These are phyloP conservation scores for Chlamydomonas sp. DNA, from an alignment of 139 green algal species.

Conservation along the genomic window DNA sequence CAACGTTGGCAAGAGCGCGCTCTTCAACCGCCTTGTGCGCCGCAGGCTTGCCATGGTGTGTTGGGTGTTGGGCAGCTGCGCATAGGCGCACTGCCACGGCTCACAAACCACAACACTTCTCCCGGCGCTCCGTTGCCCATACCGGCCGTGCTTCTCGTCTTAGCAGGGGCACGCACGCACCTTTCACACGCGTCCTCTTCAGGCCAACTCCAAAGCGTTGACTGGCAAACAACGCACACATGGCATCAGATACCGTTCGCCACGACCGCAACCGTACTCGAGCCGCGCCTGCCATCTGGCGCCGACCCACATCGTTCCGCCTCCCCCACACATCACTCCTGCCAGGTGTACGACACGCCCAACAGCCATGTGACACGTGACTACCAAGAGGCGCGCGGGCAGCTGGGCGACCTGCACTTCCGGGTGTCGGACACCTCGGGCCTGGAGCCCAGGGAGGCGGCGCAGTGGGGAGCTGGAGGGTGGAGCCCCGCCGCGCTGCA, in stretches of 20 bases:
- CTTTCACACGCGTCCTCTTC: no score
- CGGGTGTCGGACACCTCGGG: constrained; percentile 90
- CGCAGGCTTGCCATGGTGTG: constrained; percentile 75
- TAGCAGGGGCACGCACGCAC: no score
- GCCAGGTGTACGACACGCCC: constrained; percentile 90
- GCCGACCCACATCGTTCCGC: not conserved
- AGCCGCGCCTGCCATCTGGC: not conserved
- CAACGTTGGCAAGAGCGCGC: constrained; percentile 93
- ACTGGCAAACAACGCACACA: no score
- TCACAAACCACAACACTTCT: no score
- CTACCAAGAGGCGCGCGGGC: constrained; percentile 79
- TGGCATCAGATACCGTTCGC: no score
- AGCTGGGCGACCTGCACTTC: constrained; percentile 89
- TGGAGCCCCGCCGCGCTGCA: constrained; percentile 35
- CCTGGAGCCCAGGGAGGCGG: constrained; percentile 76
- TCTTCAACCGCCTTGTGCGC: constrained; percentile 88
- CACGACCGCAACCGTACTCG: not conserved
- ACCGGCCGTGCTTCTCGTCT: no score
- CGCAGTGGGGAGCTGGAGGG: not conserved
- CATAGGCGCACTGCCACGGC: no score
- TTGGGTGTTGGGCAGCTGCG: not conserved
- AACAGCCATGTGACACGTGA: constrained; percentile 93
- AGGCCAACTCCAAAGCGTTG: no score
- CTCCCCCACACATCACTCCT: not conserved
- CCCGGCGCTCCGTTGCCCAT: no score